phyloP scores from a whole-genome alignment of 176 grass and related monocot genomes.

The Saccharum spontaneum region DNA sequence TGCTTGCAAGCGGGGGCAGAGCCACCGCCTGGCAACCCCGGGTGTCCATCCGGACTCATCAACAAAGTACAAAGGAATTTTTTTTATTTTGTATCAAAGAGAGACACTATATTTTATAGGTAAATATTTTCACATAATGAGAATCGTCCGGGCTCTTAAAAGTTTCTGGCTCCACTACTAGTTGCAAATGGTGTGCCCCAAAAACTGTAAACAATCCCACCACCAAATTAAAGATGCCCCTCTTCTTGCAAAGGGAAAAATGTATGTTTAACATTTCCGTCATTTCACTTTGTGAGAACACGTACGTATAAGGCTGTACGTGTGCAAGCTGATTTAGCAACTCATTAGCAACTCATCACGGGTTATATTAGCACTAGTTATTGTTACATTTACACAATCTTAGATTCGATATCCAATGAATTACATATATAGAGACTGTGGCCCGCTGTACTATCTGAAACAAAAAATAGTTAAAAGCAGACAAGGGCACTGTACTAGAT shows the following conservation, averaged over 20 bases:
- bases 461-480: background rate
- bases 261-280: background rate
- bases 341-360: background rate
- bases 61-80: too few species aligned
- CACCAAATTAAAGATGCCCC: background rate
- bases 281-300: background rate
- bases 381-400: background rate
- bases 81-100: too few species aligned
- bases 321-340: background rate
- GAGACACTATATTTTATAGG: too few species aligned
- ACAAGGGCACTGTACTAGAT: constrained; percentile 20
- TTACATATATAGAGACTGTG: background rate
- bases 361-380: background rate
- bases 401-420: constrained; percentile 2
- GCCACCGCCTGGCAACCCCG: too few species aligned
- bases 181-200: too few species aligned
- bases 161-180: too few species aligned
- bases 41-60: too few species aligned
- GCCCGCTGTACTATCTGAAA: background rate
- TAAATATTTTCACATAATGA: too few species aligned
- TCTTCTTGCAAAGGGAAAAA: background rate
- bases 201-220: too few species aligned
- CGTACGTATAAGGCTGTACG: too few species aligned
- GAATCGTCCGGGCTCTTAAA: too few species aligned
- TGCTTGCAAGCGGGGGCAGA: too few species aligned